phyloP scores from a whole-genome alignment of 2,329 filamentous ascomycete species.

The Venturia nashicola region DNA sequence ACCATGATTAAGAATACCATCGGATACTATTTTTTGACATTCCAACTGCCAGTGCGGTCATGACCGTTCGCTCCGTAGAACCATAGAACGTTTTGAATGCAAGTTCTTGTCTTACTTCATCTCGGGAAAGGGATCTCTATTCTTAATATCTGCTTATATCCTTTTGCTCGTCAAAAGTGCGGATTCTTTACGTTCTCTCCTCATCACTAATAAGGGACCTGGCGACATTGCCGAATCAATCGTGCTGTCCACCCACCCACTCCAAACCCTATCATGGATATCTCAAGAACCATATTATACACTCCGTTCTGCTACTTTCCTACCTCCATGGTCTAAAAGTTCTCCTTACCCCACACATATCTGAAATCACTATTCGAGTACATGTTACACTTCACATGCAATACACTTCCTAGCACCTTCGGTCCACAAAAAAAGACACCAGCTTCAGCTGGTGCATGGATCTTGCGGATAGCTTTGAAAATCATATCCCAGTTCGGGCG shows the following conservation, averaged over 20 bases:
- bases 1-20: no score
- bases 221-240: not conserved
- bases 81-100: no score
- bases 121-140: not conserved
- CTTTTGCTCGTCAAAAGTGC: not conserved
- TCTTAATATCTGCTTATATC: not conserved
- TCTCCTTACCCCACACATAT: conserved; percentile 59
- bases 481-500: conserved; percentile 86
- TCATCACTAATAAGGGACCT: not conserved
- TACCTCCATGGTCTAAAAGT: conserved; percentile 36
- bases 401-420: conserved; percentile 61
- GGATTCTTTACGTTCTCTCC: not conserved
- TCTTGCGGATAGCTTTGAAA: conserved; percentile 69
- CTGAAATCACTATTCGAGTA: conserved; percentile 69
- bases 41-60: no score
- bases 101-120: no score
- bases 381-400: conserved; percentile 80
- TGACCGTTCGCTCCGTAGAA: no score
- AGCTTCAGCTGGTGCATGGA: conserved; percentile 34
- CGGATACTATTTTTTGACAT: no score
- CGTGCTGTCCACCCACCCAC: not conserved
- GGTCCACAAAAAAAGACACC: conserved; percentile 66
- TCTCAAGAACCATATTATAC: conserved; percentile 1
- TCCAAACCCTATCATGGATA: not conserved
- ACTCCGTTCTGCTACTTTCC: conserved; percentile 4